Conservation (phyloP, 352 stramenopile genomes). For the Phytophthora megakarya region DNA sequence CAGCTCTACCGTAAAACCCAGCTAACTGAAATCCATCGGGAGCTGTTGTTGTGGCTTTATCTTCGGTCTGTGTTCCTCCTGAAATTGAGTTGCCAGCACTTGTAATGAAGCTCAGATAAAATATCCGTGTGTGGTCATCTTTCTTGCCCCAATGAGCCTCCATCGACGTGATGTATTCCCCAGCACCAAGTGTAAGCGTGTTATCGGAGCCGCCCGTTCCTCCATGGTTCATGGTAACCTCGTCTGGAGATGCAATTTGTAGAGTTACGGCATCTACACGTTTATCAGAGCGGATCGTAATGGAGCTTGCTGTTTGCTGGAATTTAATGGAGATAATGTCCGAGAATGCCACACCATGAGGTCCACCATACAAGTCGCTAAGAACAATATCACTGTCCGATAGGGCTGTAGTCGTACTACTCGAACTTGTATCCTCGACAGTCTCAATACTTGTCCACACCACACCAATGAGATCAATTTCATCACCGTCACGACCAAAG, state of each 20-base stretch:
- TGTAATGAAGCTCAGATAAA: slow-evolving; percentile 13
- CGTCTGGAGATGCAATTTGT: slow-evolving; percentile 12
- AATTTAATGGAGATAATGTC: slow-evolving; percentile 16
- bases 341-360: slow-evolving; percentile 17
- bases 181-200: slow-evolving; percentile 2
- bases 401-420: neutral
- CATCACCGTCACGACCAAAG: neutral
- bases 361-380: slow-evolving; percentile 11
- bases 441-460: neutral
- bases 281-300: slow-evolving; percentile 17
- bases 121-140: neutral
- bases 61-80: neutral
- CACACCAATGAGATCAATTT: neutral
- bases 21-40: slow-evolving; percentile 5
- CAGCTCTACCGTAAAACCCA: slow-evolving; percentile 7
- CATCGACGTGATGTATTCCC: slow-evolving; percentile 25
- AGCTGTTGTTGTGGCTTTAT: neutral
- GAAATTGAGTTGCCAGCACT: neutral
- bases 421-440: neutral
- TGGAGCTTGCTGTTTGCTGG: slow-evolving; percentile 8
- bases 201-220: slow-evolving; percentile 16
- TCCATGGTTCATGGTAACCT: slow-evolving; percentile 13
- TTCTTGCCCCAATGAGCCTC: slow-evolving; percentile 26
- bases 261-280: slow-evolving; percentile 14
- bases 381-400: slow-evolving; percentile 4